Percentiles rank a stretch among this genome's conserved stretches.
These are phyloP conservation scores for Chaetoceros muelleri DNA, from an alignment of 108 stramenopile species.

Conservation along the genomic window DNA sequence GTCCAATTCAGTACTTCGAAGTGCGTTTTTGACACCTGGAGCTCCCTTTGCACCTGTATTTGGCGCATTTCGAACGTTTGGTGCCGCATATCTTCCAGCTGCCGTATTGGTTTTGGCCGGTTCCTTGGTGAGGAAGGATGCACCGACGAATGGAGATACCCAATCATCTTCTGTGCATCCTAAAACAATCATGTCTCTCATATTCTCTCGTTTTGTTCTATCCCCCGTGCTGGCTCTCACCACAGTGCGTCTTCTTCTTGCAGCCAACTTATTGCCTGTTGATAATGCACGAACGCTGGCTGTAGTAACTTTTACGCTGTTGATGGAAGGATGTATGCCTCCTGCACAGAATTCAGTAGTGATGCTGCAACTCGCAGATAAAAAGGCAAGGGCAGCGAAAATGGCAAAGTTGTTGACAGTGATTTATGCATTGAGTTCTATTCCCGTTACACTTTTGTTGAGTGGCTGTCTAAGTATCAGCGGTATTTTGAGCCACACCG, in stretches of 20 bases:
- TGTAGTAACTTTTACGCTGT: conserved; percentile 16
- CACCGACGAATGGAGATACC: neutral
- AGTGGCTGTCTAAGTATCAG: neutral
- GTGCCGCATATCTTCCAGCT: conserved; percentile 15
- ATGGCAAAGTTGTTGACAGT: conserved; percentile 27
- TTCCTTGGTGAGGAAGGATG: neutral
- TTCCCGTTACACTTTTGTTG: conserved; percentile 1
- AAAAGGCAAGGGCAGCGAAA: conserved; percentile 9
- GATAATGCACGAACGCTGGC: conserved; percentile 6
- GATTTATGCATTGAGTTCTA: conserved; percentile 6
- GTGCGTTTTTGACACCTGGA: neutral
- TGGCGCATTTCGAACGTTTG: conserved; percentile 3
- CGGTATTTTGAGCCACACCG: neutral
- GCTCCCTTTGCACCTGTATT: conserved; percentile 1
- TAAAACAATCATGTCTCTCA: neutral
- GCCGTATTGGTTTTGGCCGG: conserved; percentile 11
- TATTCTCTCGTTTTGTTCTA: conserved; percentile 13
- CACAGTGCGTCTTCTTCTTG: neutral
- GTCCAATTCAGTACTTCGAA: neutral
- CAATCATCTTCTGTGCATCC: neutral
- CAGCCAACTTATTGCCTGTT: neutral
- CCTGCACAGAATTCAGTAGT: conserved; percentile 35
- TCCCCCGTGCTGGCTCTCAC: conserved; percentile 7
- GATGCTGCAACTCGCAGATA: conserved; percentile 30
- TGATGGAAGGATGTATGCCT: conserved; percentile 27